Evolutionary conservation across 495 filamentous ascomycete genomes (phyloP).

Genomic region (Jackrogersella multiformis): DNA sequence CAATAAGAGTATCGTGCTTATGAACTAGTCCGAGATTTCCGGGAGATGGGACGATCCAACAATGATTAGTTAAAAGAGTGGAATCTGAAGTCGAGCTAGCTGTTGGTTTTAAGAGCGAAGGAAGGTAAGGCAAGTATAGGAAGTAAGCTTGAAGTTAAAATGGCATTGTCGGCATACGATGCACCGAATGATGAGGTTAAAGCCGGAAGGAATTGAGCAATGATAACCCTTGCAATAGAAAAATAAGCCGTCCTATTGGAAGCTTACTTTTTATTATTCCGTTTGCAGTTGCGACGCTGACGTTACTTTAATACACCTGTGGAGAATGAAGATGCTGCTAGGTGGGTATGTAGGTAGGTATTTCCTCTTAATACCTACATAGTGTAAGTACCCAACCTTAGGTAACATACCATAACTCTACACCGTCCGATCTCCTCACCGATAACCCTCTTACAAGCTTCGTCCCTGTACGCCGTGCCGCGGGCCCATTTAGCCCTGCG

Average conservation of each 20-base stretch:
- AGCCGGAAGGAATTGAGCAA: constrained; percentile 10
- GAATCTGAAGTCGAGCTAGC: not conserved
- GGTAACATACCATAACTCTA: too few species aligned
- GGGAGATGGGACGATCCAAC: not conserved
- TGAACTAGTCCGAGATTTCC: not conserved
- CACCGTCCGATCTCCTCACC: constrained; percentile 29
- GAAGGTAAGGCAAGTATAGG: not conserved
- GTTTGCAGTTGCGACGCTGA: constrained; percentile 29
- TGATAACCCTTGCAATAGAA: constrained; percentile 18
- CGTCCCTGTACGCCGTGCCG: constrained; percentile 11
- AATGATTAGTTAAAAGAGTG: not conserved
- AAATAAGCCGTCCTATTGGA: constrained; percentile 21
- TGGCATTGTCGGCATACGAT: constrained; percentile 29
- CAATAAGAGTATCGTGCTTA: not conserved
- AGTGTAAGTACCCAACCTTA: too few species aligned
- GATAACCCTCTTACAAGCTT: constrained; percentile 3
- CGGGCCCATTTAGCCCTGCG: not conserved
- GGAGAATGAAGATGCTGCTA: too few species aligned
- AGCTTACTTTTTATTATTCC: constrained; percentile 30
- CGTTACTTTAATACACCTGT: constrained; percentile 3
- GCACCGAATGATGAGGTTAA: constrained; percentile 23
- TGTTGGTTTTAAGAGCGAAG: not conserved
- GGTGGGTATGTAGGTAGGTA: too few species aligned
- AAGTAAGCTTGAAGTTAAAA: not conserved
- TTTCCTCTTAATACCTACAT: too few species aligned